These are phyloP conservation scores for Colletotrichum truncatum DNA, from an alignment of 2,329 filamentous ascomycete genomes.

Conservation along the genomic window DNA sequence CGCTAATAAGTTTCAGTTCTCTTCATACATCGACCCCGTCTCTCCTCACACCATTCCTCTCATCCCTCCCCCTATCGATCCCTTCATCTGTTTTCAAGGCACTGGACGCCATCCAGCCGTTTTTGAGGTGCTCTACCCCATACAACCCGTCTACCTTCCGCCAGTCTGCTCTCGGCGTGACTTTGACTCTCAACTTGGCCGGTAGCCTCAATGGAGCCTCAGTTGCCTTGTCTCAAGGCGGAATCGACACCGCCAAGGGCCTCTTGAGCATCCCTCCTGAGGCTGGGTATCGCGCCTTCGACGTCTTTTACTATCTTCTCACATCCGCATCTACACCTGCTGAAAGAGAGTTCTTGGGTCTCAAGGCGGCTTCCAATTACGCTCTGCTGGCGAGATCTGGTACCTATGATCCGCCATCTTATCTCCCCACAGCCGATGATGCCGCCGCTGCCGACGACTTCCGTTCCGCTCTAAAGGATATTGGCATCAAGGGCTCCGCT, in stretches of 20 bases:
- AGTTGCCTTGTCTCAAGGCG: slow-evolving; percentile 83
- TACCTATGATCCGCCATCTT: slow-evolving; percentile 86
- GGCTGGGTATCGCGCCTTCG: slow-evolving; percentile 88
- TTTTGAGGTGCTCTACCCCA: slow-evolving; percentile 87
- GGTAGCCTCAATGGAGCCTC: slow-evolving; percentile 81
- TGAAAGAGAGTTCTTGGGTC: slow-evolving; percentile 86
- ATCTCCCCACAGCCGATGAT: slow-evolving; percentile 92
- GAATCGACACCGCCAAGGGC: slow-evolving; percentile 84
- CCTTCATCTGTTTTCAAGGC: slow-evolving; percentile 81
- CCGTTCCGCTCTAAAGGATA: slow-evolving; percentile 83
- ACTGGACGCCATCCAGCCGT: slow-evolving; percentile 83
- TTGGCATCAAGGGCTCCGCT: slow-evolving; percentile 89
- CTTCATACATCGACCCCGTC: slow-evolving; percentile 91
- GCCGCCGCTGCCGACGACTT: slow-evolving; percentile 94
- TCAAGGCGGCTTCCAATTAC: slow-evolving; percentile 82
- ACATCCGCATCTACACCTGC: slow-evolving; percentile 90
- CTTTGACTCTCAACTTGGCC: slow-evolving; percentile 81
- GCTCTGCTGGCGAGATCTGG: slow-evolving; percentile 81
- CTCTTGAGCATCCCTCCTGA: slow-evolving; percentile 83
- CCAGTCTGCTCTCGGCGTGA: slow-evolving; percentile 82
- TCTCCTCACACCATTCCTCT: slow-evolving; percentile 81
- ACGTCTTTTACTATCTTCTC: slow-evolving; percentile 97
- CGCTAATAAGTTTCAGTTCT: slow-evolving; percentile 63
- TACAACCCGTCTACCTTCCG: slow-evolving; percentile 86
- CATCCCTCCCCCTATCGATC: slow-evolving; percentile 80